These are phyloP conservation scores for Penicillium sp. DNA, from an alignment of 2,329 filamentous ascomycete genomes.

Conservation along the genomic window DNA sequence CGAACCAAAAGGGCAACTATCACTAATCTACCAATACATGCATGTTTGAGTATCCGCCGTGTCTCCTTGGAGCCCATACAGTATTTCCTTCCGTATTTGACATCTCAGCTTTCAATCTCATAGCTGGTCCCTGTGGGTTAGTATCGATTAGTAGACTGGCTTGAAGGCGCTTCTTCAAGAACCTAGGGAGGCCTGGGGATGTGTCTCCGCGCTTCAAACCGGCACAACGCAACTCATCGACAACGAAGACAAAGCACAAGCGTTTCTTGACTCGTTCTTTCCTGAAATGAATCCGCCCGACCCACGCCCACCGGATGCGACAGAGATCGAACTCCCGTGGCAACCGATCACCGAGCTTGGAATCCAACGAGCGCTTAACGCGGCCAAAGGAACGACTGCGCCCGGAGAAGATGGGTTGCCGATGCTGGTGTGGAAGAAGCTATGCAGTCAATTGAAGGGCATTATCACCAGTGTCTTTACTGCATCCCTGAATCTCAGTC, in stretches of 20 bases:
- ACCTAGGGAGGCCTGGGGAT: conserved; percentile 12
- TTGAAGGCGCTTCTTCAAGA: background rate
- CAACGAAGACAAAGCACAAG: conserved; percentile 11
- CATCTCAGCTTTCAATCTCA: too few relatives aligned
- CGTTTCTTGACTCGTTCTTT: conserved; percentile 13
- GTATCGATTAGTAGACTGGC: too few relatives aligned
- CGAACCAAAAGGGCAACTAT: too few relatives aligned
- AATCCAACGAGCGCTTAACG: conserved; percentile 3
- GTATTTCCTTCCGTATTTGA: too few relatives aligned
- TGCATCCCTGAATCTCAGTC: too few relatives aligned
- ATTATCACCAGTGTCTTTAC: conserved; percentile 6
- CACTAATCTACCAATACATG: too few relatives aligned
- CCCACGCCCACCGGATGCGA: background rate
- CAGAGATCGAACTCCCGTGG: background rate
- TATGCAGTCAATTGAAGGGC: background rate
- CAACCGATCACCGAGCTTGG: background rate
- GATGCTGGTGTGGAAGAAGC: conserved; percentile 19
- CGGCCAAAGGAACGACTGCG: conserved; percentile 17
- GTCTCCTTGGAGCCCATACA: too few relatives aligned
- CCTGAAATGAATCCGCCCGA: conserved; percentile 1
- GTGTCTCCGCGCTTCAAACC: conserved; percentile 8
- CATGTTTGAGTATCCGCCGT: too few relatives aligned
- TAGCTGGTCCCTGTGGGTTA: too few relatives aligned
- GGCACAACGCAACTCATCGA: background rate
- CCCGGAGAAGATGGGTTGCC: conserved; percentile 22